These are phyloP conservation scores for Diaporthe humulicola DNA, from an alignment of 2,329 filamentous ascomycete genomes.

Conservation along the genomic window DNA sequence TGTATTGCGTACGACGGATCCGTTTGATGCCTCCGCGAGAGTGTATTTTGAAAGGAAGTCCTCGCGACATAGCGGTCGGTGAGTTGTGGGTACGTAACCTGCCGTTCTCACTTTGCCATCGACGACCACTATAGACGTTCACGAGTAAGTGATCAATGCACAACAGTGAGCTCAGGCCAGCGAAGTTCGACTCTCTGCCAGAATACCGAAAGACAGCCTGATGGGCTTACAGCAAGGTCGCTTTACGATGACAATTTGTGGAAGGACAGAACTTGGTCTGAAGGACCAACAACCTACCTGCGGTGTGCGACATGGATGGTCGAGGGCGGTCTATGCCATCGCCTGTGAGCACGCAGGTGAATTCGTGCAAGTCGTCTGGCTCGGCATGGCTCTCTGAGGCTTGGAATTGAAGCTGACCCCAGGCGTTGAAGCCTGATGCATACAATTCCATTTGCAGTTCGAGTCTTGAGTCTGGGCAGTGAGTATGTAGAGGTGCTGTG, in stretches of 20 bases:
- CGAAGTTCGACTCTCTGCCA: neutral
- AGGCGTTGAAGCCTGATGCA: constrained; percentile 71
- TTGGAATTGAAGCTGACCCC: constrained; percentile 64
- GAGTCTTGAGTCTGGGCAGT: neutral
- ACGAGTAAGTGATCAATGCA: neutral
- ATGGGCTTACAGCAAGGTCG: constrained; percentile 41
- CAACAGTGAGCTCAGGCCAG: neutral
- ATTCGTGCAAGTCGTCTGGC: constrained; percentile 60
- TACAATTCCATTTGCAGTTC: constrained; percentile 60
- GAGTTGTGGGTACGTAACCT: constrained; percentile 40
- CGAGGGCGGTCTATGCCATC: constrained; percentile 51
- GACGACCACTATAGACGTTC: neutral
- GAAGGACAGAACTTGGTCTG: no score
- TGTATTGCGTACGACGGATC: constrained; percentile 46
- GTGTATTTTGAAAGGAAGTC: constrained; percentile 25
- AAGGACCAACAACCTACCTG: constrained; percentile 52
- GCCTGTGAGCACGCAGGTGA: constrained; percentile 57
- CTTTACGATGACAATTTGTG: constrained; percentile 41
- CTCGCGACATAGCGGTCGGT: constrained; percentile 25
- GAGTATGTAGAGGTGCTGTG: neutral
- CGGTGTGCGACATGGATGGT: constrained; percentile 58
- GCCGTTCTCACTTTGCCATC: constrained; percentile 31
- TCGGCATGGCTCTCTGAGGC: constrained; percentile 45
- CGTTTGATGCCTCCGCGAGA: constrained; percentile 48
- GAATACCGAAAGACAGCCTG: neutral